Evolutionary conservation across 208 protist species (phyloP).

Genomic region (Paratrypanosoma confusum): DNA sequence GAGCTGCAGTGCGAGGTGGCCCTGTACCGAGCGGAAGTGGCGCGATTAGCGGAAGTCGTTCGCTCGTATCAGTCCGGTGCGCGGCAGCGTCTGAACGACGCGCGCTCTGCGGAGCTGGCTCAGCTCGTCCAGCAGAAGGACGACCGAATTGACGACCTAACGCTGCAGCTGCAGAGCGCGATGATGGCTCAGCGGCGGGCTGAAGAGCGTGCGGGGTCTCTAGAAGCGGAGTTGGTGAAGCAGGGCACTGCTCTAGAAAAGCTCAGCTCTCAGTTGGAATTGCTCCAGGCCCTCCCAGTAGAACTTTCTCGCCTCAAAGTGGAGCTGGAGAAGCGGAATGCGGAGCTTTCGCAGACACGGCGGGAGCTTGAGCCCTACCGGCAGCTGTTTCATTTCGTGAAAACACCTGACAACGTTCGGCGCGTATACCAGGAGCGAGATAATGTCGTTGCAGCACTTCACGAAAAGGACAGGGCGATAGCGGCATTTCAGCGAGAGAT

Average conservation of each 20-base stretch:
- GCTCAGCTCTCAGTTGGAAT: constrained; percentile 30
- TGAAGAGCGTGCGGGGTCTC: constrained; percentile 4
- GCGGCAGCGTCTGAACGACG: not conserved
- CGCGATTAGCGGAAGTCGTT: constrained; percentile 8
- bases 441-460: constrained; percentile 35
- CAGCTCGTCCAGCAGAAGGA: constrained; percentile 1
- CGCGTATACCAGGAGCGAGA: constrained; percentile 36
- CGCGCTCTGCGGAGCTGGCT: not conserved
- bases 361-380: constrained; percentile 20
- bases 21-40: constrained; percentile 21
- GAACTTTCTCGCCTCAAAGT: constrained; percentile 24
- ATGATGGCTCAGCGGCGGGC: constrained; percentile 8
- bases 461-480: constrained; percentile 25
- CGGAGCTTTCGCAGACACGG: constrained; percentile 16
- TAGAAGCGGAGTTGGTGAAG: constrained; percentile 14
- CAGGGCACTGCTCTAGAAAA: constrained; percentile 17
- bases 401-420: constrained; percentile 19
- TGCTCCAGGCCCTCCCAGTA: constrained; percentile 22
- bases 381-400: constrained; percentile 8
- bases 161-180: constrained; percentile 7
- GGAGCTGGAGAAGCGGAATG: constrained; percentile 23
- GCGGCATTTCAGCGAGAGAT: constrained; percentile 22
- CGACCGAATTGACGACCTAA: constrained; percentile 7
- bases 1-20: constrained; percentile 29
- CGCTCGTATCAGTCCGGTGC: not conserved